Base-by-base conservation (phyloP, 148 eudicot genomes). In the Salicornia ramosissima region DNA sequence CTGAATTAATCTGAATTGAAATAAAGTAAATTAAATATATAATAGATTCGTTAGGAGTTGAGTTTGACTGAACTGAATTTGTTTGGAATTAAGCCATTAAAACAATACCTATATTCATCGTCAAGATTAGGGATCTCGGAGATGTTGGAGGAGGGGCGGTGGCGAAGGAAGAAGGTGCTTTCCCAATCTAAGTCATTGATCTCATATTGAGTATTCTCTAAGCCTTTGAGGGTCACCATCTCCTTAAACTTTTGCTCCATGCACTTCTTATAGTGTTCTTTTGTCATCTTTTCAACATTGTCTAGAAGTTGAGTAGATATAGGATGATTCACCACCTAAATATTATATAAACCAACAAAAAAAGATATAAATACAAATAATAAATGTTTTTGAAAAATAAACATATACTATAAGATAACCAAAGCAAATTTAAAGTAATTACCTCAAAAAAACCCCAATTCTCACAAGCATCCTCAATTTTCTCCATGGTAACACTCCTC, bases 181-280 rank as follows among this genome's bases (percentile, higher is more conserved):
- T 92, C 97, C 97, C 97, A 92, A 74, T 92, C 97, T 15, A 87
- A 30, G 69, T 92, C 90, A 8, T 80, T n/a, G 68, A 87, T 71
- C 58, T 89, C 91, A 10, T 83, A 74, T 62, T 87, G 80, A 63
- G 82, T 88, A 60, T 81, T 78, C 5, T 86, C 96, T 5, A 89
- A 77, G 6, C 93, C 96, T 58, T 87, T 89, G 73, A 67, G 71
- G 15, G 80, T 85, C 57, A 92, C 88, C 96, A 92, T 86, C 73
- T 92, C 97, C 61, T 83, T 84, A 74, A 91, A 91, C 81, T 75
- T 80, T 10, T 75, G 76, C 61, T 87, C 89, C 91, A 83, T 85
- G 75, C 78, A 83, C 75, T 80, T 81, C 74, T 78, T 83, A 80
- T 87, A 85, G 71, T 87, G 89, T 43, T 83, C 85, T 72, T 87